Evolutionary conservation across 163 green algal species (phyloP).

Genomic region (Chlorella variabilis): DNA sequence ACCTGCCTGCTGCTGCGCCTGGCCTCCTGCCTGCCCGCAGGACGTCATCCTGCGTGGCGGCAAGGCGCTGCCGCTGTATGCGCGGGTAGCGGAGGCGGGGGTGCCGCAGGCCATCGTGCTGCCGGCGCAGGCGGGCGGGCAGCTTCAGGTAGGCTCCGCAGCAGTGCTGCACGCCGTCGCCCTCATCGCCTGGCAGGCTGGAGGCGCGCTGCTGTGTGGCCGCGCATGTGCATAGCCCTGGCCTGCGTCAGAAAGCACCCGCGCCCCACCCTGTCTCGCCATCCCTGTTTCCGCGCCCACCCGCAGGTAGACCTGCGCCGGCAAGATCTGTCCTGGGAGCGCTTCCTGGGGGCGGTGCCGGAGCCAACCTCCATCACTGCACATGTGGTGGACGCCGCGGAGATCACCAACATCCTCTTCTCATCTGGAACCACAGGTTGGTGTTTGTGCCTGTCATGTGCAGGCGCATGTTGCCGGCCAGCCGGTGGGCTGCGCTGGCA

Average conservation of each 20-base stretch:
- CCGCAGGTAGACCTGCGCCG: conserved; percentile 48
- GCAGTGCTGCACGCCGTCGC: too few relatives aligned
- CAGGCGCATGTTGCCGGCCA: not conserved
- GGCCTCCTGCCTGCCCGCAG: conserved; percentile 37
- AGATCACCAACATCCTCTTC: conserved; percentile 88
- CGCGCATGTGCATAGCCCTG: too few relatives aligned
- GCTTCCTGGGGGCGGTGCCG: conserved; percentile 60
- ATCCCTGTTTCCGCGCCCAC: not conserved
- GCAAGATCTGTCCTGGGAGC: conserved; percentile 65
- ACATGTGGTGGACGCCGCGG: conserved; percentile 49
- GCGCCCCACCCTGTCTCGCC: too few relatives aligned
- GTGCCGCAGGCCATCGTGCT: conserved; percentile 54
- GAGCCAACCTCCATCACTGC: not conserved
- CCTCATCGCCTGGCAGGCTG: too few relatives aligned
- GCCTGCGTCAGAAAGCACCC: too few relatives aligned
- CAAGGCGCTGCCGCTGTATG: conserved; percentile 81
- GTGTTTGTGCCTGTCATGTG: not conserved
- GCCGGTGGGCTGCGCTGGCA: not conserved
- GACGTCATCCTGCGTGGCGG: conserved; percentile 75
- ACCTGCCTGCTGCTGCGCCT: not conserved
- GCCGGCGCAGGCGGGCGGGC: conserved; percentile 18
- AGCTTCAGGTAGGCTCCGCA: conserved; percentile 37
- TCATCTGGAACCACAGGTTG: conserved; percentile 85
- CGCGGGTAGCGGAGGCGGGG: conserved; percentile 57
- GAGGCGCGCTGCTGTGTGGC: too few relatives aligned